Evolutionary conservation across 2,329 filamentous ascomycete genomes (phyloP), one percentile per base, ranked within the genome.

Genomic region (Emydomyces testavorans): DNA sequence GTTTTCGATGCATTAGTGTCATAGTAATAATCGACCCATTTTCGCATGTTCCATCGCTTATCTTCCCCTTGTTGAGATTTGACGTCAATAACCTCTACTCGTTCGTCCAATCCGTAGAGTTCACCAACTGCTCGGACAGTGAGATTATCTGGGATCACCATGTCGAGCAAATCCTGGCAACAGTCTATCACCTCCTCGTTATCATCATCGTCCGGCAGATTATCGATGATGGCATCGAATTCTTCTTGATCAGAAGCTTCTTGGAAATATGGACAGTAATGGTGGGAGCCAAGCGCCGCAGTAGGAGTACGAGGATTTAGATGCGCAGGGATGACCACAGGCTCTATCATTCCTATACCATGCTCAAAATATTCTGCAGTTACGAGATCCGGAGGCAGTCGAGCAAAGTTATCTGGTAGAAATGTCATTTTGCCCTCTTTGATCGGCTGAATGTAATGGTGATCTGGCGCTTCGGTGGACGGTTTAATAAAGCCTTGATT

Each of bases 11-110:
- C 74, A 21, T 70, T 70, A 53, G 72, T 73, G 56, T 80, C 76
- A 55, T 83, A 80, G 59, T 83, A 83, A 58, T 77, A 77, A 53
- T 82, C 78, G 6, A 78, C 78, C 77, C 79, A 82, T 59, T 78
- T 75, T 49, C 71, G 70, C 66, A 83, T 75, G 26, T 75, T 80
- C 78, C 78, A 83, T 53, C 74, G 73, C 54, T 76, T 78, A 50
- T 76, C 78, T 55, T 78, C 75, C 6, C 77, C 78, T 55, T 81
- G 78, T 54, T 83, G 80, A 6, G 78, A 78, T 57, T 83, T 82
- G 51, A 83, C 80, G 59, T 83, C 79, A 46, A 83, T 82, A 26
- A 83, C 79, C 49, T 81, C 78, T 6, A 82, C 71, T 37, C 72
- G 71, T 57, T 79, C 77, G 37, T 79, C 75, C 3, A 72, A 72